Evolutionary conservation across 495 filamentous ascomycete species (phyloP).

Genomic region (Gamarada debralockiae): DNA sequence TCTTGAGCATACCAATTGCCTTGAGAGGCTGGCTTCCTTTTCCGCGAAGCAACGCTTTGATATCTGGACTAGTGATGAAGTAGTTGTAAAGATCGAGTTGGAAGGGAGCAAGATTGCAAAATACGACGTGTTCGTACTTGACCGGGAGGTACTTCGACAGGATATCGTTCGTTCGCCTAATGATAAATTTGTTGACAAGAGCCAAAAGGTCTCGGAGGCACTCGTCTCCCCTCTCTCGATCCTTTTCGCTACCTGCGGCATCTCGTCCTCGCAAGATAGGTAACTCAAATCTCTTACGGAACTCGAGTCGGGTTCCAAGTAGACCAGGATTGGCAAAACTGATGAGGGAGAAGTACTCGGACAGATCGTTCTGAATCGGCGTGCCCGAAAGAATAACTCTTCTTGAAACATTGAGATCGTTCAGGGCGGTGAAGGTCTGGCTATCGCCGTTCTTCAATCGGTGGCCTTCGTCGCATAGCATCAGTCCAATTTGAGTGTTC

Average conservation of each 20-base stretch:
- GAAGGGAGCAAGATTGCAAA: slow-evolving; percentile 93
- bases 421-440: slow-evolving; percentile 87
- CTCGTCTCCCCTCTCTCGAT: slow-evolving; percentile 81
- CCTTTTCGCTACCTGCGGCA: slow-evolving; percentile 79
- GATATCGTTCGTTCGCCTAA: slow-evolving; percentile 96
- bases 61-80: slow-evolving; percentile 94
- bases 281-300: slow-evolving; percentile 90
- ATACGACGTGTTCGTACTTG: slow-evolving; percentile 99
- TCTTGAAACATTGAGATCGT: slow-evolving; percentile 82
- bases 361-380: slow-evolving; percentile 96
- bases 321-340: slow-evolving; percentile 96
- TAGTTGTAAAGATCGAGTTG: slow-evolving; percentile 92
- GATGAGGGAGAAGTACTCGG: slow-evolving; percentile 94
- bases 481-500: slow-evolving; percentile 81
- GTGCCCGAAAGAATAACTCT: slow-evolving; percentile 96
- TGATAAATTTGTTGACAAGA: slow-evolving; percentile 98
- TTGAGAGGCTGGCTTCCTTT: slow-evolving; percentile 97
- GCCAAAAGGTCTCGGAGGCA: slow-evolving; percentile 74
- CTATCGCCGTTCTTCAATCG: slow-evolving; percentile 97
- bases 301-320: slow-evolving; percentile 84
- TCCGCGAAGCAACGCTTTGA: slow-evolving; percentile 84
- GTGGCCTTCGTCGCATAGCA: slow-evolving; percentile 98
- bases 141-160: slow-evolving; percentile 96
- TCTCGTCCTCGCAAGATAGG: slow-evolving; percentile 93
- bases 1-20: slow-evolving; percentile 94